A percentile compares a stretch with the other conserved stretches of the same genome.
These are phyloP conservation scores for Stemphylium vesicarium DNA, from an alignment of 2,329 filamentous ascomycete genomes.

Conservation along the genomic window DNA sequence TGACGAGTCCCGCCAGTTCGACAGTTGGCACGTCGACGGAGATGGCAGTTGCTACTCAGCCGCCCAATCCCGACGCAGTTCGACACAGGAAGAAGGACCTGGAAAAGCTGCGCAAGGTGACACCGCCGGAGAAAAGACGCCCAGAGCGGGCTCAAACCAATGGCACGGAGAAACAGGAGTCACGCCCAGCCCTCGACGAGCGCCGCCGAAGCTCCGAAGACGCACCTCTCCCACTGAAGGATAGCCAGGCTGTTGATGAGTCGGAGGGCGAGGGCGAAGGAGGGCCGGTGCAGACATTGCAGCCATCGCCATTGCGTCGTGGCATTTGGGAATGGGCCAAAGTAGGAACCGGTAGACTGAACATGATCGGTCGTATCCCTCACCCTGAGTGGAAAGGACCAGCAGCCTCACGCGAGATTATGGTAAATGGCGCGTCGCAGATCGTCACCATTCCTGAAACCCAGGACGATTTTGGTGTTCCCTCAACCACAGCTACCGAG, in stretches of 20 bases:
- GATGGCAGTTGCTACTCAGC: constrained; percentile 35
- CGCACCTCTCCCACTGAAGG: constrained; percentile 34
- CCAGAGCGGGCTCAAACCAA: constrained; percentile 14
- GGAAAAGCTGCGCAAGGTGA: constrained; percentile 32
- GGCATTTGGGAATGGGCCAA: constrained; percentile 47
- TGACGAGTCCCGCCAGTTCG: constrained; percentile 45
- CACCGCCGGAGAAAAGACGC: constrained; percentile 30
- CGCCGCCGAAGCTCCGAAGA: constrained; percentile 45
- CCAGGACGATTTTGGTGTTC: constrained; percentile 41
- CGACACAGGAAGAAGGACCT: constrained; percentile 31
- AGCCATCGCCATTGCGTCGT: constrained; percentile 30
- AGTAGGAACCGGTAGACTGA: constrained; percentile 35
- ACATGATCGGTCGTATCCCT: constrained; percentile 38
- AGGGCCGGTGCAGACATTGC: constrained; percentile 6
- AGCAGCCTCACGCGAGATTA: constrained; percentile 17
- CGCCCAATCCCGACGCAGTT: constrained; percentile 31
- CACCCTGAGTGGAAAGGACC: constrained; percentile 38
- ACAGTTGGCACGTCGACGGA: constrained; percentile 44
- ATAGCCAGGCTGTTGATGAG: constrained; percentile 10
- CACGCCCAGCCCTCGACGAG: constrained; percentile 41
- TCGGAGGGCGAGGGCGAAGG: constrained; percentile 3
- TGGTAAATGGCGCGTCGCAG: constrained; percentile 19
- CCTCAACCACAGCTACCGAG: constrained; percentile 34
- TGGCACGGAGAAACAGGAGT: constrained; percentile 20
- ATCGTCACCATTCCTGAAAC: constrained; percentile 16